Evolutionary conservation across 345 rosid genomes (phyloP).

Genomic region (Garcia nutans): DNA sequence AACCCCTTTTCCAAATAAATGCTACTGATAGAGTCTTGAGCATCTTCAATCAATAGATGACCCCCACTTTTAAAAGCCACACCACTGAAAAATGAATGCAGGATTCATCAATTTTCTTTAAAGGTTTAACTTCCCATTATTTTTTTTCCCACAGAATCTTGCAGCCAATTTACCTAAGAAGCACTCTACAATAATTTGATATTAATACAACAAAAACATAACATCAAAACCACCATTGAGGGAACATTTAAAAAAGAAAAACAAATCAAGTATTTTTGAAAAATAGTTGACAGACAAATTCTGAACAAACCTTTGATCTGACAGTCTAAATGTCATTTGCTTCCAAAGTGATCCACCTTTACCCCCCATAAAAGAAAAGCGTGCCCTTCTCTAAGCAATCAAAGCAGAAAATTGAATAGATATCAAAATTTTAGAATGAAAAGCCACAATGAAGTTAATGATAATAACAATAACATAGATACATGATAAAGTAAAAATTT

Average conservation of each 20-base stretch:
- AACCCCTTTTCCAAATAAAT: slow-evolving; percentile 67
- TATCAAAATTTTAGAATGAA: neutral
- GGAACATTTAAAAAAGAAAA: no score
- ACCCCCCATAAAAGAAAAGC: slow-evolving; percentile 93
- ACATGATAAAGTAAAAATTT: neutral
- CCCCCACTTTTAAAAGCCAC: slow-evolving; percentile 48
- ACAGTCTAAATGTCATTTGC: slow-evolving; percentile 78
- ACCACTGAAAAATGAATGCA: slow-evolving; percentile 39
- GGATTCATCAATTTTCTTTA: neutral
- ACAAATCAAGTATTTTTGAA: neutral
- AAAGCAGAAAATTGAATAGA: slow-evolving; percentile 5
- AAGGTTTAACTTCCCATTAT: neutral
- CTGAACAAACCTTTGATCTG: slow-evolving; percentile 61
- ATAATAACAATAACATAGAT: neutral
- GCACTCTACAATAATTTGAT: neutral
- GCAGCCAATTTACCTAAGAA: slow-evolving; percentile 8
- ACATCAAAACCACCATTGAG: neutral
- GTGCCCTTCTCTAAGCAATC: slow-evolving; percentile 68
- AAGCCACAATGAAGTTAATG: neutral
- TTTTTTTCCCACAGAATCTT: neutral
- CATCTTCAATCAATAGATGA: slow-evolving; percentile 56
- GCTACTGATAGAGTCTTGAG: slow-evolving; percentile 44
- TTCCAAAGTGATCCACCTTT: slow-evolving; percentile 96
- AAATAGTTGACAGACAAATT: neutral
- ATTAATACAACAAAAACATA: neutral